These are phyloP conservation scores for Hanseniaspora taiwanica DNA, from an alignment of 805 yeast genomes.

Conservation along the genomic window DNA sequence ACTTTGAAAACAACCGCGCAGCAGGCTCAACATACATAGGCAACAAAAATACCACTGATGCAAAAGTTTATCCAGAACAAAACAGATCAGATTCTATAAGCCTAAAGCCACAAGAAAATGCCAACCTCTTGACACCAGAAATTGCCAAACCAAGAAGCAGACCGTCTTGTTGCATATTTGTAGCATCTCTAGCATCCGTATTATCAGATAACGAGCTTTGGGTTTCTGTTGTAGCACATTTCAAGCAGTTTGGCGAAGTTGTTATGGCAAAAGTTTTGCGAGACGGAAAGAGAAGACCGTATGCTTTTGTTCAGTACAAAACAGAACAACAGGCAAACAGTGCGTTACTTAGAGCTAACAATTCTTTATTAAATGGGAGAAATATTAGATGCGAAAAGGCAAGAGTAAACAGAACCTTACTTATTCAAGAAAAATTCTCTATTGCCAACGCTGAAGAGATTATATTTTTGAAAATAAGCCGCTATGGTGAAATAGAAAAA, in stretches of 20 bases:
- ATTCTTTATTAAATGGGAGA: slow-evolving; percentile 57
- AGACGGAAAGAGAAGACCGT: slow-evolving; percentile 73
- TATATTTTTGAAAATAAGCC: slow-evolving; percentile 24
- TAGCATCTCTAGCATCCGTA: slow-evolving; percentile 62
- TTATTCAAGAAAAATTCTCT: slow-evolving; percentile 28
- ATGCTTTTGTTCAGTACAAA: slow-evolving; percentile 82
- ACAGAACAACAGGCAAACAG: slow-evolving; percentile 52
- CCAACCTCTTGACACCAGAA: not conserved
- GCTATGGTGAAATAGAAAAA: slow-evolving; percentile 63
- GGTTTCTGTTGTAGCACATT: slow-evolving; percentile 53
- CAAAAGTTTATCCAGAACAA: too few relatives aligned
- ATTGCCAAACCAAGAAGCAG: slow-evolving; percentile 32
- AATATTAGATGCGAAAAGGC: slow-evolving; percentile 82
- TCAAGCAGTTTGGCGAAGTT: slow-evolving; percentile 57
- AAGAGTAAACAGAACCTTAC: slow-evolving; percentile 77
- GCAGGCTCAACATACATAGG: too few relatives aligned
- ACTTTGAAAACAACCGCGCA: too few relatives aligned
- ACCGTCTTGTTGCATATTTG: slow-evolving; percentile 82
- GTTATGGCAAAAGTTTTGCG: slow-evolving; percentile 69
- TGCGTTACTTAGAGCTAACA: slow-evolving; percentile 61
- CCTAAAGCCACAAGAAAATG: not conserved
- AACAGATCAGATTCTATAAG: not conserved
- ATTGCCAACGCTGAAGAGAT: slow-evolving; percentile 5
- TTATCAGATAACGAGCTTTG: slow-evolving; percentile 60
- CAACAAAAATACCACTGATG: too few relatives aligned